Base-by-base conservation (phyloP, 179 eudicot species). In the Silene coronaria region DNA sequence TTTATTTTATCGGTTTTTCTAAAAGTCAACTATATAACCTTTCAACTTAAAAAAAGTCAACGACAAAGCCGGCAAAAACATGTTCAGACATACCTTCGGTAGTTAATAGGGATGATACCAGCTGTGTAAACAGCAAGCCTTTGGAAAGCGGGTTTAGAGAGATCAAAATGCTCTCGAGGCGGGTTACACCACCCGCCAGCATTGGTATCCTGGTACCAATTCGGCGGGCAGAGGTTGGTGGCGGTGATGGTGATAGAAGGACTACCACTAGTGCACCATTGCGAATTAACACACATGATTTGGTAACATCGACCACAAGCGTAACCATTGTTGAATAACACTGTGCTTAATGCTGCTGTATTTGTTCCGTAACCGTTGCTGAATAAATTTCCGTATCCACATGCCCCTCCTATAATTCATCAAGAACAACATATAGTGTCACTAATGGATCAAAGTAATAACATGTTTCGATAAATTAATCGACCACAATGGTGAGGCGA, bases 121-220 rank as follows among this genome's bases (percentile, higher is more conserved):
- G 83, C 93, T 80, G 76, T 84, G 86, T 83, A 87, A 64, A 78
- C 77, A 0, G 96, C 97, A 30, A 92, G 83, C 73, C 87, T 85
- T 85, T 83, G 77, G 86, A 90, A 92, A 1, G 92, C 92, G 2
- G 97, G 96, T 81, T 88, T 89, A 6, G 97, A 66, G 67, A 92
- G 83, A 81, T 92, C 97, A n/a, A 92, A 92, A 77, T 92, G 97
- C n/a, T 72, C 79, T 7, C 92, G 83, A 8, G 97, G 97, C 0
- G 96, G 97, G 81, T 92, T 92, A 81, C 97, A 91, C 97, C 97
- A 92, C 3, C 97, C 97, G n/a, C 97, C 97, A 3, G 81, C 72
- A 78, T 91, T 80, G 65, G 84, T 81, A 64, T 80, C 79, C 68
- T 86, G 75, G 19, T 78, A 55, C 91, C 89, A 89, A 23, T 91